phyloP scores from a whole-genome alignment of 1,284 basidiomycete genomes.

The Sporisorium exsertum region DNA sequence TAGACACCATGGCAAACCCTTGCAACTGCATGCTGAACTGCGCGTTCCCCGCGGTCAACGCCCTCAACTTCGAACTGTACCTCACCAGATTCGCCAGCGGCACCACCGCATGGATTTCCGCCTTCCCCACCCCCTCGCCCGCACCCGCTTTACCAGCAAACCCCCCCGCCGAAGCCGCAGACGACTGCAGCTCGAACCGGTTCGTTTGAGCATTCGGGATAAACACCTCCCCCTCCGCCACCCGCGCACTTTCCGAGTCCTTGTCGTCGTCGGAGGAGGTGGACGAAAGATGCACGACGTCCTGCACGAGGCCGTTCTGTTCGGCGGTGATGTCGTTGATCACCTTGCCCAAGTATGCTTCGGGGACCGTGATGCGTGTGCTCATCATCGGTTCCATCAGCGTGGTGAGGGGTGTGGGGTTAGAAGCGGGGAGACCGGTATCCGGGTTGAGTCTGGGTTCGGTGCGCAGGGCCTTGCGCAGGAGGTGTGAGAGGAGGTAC shows the following conservation, averaged over 20 bases:
- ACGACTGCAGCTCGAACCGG: constrained; percentile 75
- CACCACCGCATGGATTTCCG: constrained; percentile 72
- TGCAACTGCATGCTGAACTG: constrained; percentile 81
- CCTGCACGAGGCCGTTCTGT: constrained; percentile 58
- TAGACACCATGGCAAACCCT: constrained; percentile 75
- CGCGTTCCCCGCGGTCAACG: constrained; percentile 84
- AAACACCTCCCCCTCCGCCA: constrained; percentile 75
- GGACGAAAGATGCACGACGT: constrained; percentile 67
- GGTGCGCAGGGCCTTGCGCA: constrained; percentile 51
- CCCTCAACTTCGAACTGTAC: constrained; percentile 81
- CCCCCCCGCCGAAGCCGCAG: constrained; percentile 67
- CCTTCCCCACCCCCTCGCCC: constrained; percentile 41
- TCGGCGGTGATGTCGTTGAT: constrained; percentile 62
- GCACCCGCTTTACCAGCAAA: constrained; percentile 57
- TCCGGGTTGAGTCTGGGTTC: constrained; percentile 16
- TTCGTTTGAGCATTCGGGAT: constrained; percentile 76
- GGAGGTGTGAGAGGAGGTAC: constrained; percentile 39
- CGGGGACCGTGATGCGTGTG: constrained; percentile 52
- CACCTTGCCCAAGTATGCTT: constrained; percentile 57
- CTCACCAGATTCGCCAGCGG: constrained; percentile 83
- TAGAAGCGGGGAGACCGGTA: constrained; percentile 1
- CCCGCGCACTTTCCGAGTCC: constrained; percentile 62
- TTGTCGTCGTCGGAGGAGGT: constrained; percentile 37
- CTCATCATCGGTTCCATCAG: constrained; percentile 68
- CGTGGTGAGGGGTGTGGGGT: constrained; percentile 19